Conservation (phyloP, 2,329 filamentous ascomycete genomes). For the Penicillium sp. region DNA sequence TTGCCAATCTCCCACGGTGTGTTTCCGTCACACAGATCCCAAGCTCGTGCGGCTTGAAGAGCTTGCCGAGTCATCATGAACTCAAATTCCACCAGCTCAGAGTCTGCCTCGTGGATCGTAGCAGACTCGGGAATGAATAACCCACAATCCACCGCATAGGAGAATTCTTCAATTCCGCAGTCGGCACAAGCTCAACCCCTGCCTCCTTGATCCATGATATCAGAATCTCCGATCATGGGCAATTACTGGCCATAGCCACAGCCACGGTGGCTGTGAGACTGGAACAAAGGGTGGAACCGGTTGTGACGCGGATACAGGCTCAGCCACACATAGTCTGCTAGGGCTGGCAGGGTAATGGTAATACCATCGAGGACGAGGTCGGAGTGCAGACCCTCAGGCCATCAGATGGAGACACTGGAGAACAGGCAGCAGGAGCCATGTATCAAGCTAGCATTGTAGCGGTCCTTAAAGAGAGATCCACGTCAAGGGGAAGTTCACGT, state of each 20-base stretch:
- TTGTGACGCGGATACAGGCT: conserved; percentile 17
- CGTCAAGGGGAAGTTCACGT: too few species aligned
- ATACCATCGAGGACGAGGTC: conserved; percentile 3
- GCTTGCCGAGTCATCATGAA: too few species aligned
- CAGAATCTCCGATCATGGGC: conserved; percentile 8
- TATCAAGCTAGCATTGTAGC: too few species aligned
- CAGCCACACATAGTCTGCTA: conserved; percentile 19
- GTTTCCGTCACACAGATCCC: too few species aligned
- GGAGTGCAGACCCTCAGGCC: neutral
- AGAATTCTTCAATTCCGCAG: neutral
- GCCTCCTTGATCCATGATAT: conserved; percentile 11
- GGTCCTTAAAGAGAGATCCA: too few species aligned
- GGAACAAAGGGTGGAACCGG: conserved; percentile 9
- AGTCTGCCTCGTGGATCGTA: too few species aligned
- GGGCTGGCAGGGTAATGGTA: conserved; percentile 16
- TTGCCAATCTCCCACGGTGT: too few species aligned
- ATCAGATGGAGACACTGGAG: neutral
- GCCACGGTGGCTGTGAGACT: conserved; percentile 18
- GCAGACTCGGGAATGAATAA: too few species aligned
- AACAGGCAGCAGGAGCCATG: too few species aligned
- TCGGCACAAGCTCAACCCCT: neutral
- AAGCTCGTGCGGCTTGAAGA: too few species aligned
- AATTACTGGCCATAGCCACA: conserved; percentile 7
- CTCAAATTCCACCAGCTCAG: too few species aligned
- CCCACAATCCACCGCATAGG: too few species aligned